A percentile compares a stretch with the other conserved stretches of the same genome.
Evolutionary conservation across 163 green algal species (phyloP).

Genomic region (Scenedesmus sp.): DNA sequence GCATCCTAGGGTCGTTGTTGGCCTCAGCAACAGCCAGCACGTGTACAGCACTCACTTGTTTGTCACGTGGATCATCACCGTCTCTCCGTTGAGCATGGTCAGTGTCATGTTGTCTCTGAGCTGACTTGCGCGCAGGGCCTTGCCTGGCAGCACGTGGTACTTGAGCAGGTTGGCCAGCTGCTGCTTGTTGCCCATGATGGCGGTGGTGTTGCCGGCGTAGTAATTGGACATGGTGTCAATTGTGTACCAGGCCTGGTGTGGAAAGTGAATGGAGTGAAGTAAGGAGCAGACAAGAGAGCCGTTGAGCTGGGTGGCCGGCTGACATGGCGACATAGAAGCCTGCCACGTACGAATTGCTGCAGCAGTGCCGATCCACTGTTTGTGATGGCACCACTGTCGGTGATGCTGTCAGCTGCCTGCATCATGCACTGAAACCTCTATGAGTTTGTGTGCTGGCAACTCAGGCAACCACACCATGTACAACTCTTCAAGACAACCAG

Average conservation of each 20-base stretch:
- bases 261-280: not conserved
- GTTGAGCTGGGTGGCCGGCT: too few species aligned
- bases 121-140: slow-evolving; percentile 18
- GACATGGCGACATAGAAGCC: too few species aligned
- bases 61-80: slow-evolving; percentile 6
- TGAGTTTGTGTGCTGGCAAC: not conserved
- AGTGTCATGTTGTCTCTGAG: slow-evolving; percentile 46
- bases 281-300: too few species aligned
- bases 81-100: slow-evolving; percentile 42
- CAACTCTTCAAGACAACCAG: not conserved
- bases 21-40: too few species aligned
- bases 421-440: too few species aligned
- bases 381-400: not conserved
- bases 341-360: too few species aligned
- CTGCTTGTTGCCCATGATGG: slow-evolving; percentile 20
- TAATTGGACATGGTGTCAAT: slow-evolving; percentile 35
- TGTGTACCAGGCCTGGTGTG: slow-evolving; percentile 31
- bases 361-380: not conserved
- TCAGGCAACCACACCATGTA: not conserved
- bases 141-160: slow-evolving; percentile 37
- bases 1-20: too few species aligned
- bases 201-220: slow-evolving; percentile 30
- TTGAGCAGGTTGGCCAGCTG: slow-evolving; percentile 42
- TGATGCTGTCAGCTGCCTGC: not conserved
- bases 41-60: slow-evolving; percentile 52